Percentiles rank a stretch among this genome's conserved stretches.
Conservation (phyloP, 192 early-diverging fungal genomes). For the Polychytrium aggregatum region DNA sequence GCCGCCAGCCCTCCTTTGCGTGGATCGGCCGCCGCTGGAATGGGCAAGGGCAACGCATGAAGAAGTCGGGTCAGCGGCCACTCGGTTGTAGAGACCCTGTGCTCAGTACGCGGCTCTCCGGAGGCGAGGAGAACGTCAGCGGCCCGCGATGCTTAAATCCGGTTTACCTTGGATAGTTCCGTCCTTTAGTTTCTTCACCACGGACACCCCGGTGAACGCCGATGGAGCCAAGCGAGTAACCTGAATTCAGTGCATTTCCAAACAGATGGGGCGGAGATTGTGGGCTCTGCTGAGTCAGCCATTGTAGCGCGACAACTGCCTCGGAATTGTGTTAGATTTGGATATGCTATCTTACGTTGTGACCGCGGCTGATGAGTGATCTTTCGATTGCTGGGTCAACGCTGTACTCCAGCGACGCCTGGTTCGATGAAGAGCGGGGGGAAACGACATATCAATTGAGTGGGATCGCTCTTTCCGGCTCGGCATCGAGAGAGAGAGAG, state of each 20-base stretch:
- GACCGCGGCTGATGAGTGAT: constrained; percentile 8
- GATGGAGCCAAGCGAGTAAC: no score
- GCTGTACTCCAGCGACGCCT: constrained; percentile 12
- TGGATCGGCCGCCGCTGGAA: constrained; percentile 24
- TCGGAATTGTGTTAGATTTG: neutral
- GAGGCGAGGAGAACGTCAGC: no score
- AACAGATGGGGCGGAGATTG: no score
- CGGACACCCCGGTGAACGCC: constrained; percentile 24
- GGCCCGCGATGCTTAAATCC: no score
- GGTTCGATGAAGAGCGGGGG: constrained; percentile 3
- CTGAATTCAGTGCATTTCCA: no score
- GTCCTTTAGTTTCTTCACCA: constrained; percentile 10
- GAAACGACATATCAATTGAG: constrained; percentile 3
- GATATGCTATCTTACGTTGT: constrained; percentile 4
- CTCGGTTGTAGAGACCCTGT: no score
- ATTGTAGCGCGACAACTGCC: neutral
- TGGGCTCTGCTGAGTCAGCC: constrained; percentile 10
- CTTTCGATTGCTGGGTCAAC: constrained; percentile 1
- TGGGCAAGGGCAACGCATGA: neutral
- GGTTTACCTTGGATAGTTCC: constrained; percentile 24
- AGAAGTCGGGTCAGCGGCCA: neutral
- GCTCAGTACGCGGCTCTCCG: no score
- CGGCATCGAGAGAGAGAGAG: no score
- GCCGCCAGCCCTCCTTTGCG: constrained; percentile 27
- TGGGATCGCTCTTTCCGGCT: no score